phyloP scores from a whole-genome alignment of 192 early-diverging fungal species.

The Coemansia asiatica region DNA sequence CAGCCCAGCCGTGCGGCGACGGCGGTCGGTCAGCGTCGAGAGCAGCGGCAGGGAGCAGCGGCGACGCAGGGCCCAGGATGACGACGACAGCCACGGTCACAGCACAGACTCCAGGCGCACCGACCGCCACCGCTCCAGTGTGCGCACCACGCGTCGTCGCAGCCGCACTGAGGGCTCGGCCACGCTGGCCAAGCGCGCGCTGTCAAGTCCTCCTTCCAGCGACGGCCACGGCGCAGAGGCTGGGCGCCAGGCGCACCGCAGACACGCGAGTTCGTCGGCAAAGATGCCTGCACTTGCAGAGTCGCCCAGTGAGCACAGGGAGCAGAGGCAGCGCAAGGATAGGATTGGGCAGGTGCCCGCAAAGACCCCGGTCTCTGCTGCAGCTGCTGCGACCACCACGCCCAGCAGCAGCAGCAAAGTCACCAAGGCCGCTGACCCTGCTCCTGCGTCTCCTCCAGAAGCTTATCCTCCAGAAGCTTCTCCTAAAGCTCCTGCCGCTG shows the following conservation, averaged over 20 bases:
- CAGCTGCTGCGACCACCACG: no score
- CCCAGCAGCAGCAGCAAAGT: slow-evolving; percentile 11
- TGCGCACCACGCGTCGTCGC: slow-evolving; percentile 2
- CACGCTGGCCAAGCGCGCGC: background rate
- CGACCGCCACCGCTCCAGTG: background rate
- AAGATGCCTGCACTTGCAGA: no score
- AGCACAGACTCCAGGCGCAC: slow-evolving; percentile 11
- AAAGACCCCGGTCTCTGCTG: no score
- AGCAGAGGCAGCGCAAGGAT: no score
- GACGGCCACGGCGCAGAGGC: background rate
- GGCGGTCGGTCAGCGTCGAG: slow-evolving; percentile 29
- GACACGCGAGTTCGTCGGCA: slow-evolving; percentile 12
- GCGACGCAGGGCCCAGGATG: background rate
- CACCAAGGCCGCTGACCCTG: no score
- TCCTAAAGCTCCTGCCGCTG: no score
- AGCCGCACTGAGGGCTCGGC: slow-evolving; percentile 13
- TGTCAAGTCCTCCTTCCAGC: no score
- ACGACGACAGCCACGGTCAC: slow-evolving; percentile 9
- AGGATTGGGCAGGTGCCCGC: no score
- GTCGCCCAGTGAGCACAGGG: no score
- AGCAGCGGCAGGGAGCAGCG: slow-evolving; percentile 13
- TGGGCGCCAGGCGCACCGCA: background rate
- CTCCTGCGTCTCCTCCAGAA: no score
- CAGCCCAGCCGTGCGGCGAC: slow-evolving; percentile 11
- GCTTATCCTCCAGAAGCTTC: no score